A percentile compares a stretch with the other conserved stretches of the same genome.
phyloP scores from a whole-genome alignment of 2,329 filamentous ascomycete genomes.

The Claviceps lovelessii region DNA sequence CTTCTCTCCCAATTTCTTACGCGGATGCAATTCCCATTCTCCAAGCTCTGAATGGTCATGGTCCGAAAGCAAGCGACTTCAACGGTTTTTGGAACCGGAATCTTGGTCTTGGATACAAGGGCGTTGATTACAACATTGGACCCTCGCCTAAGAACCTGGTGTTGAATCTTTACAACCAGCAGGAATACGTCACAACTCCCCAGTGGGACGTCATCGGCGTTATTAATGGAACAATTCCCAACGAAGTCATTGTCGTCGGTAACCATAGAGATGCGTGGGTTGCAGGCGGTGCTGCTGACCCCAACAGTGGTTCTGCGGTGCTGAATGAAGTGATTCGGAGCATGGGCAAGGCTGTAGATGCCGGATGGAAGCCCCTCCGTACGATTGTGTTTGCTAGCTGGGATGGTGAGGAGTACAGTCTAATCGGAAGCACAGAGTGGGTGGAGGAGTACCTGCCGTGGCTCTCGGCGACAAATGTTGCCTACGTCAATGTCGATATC shows the following conservation, averaged over 20 bases:
- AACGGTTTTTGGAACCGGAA: conserved; percentile 56
- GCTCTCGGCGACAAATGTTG: conserved; percentile 58
- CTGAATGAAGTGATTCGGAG: conserved; percentile 66
- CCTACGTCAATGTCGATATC: conserved; percentile 78
- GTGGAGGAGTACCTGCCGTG: conserved; percentile 80
- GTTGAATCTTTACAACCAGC: conserved; percentile 62
- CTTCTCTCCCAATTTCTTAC: conserved; percentile 85
- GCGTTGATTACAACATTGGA: conserved; percentile 72
- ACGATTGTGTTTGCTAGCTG: conserved; percentile 83
- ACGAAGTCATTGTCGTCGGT: conserved; percentile 82
- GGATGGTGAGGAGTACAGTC: conserved; percentile 74
- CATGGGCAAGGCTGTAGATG: conserved; percentile 55
- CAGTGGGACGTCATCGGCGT: conserved; percentile 87
- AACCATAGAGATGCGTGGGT: conserved; percentile 90
- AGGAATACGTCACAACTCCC: conserved; percentile 68
- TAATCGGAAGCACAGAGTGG: conserved; percentile 83
- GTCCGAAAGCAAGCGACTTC: conserved; percentile 61
- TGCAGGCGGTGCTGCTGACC: conserved; percentile 68
- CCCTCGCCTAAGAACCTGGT: conserved; percentile 60
- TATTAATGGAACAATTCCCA: conserved; percentile 71
- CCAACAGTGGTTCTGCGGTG: conserved; percentile 67
- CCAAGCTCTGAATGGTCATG: conserved; percentile 80
- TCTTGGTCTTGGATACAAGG: conserved; percentile 62
- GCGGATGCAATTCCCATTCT: conserved; percentile 72
- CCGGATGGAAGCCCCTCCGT: conserved; percentile 48